A percentile compares a stretch with the other conserved stretches of the same genome.
Conservation (phyloP, 441 rosid species). For the Flueggea neowawraea region DNA sequence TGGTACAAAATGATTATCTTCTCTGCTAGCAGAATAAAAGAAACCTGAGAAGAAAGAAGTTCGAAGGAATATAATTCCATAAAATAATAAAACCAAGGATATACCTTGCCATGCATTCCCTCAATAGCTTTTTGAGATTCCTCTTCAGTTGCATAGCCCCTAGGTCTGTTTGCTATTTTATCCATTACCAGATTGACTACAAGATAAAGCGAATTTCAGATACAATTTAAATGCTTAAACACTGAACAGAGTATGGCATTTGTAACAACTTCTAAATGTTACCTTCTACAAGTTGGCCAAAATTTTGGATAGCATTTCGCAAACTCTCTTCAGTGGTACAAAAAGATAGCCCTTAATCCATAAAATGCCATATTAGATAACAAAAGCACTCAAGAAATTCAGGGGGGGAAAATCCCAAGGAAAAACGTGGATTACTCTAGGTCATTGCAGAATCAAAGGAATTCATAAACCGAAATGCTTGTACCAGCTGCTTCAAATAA, state of each 20-base stretch:
- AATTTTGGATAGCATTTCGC: conserved; percentile 57
- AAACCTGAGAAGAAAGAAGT: no score
- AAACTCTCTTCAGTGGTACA: conserved; percentile 71
- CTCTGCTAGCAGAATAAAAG: no score
- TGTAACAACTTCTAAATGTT: conserved; percentile 10
- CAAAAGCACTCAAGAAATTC: background rate
- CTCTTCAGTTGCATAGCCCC: conserved; percentile 71
- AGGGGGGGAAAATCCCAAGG: background rate
- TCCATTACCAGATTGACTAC: conserved; percentile 80
- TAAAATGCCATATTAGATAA: background rate
- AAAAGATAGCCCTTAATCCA: conserved; percentile 64
- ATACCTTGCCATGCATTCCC: conserved; percentile 93
- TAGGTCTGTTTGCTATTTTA: conserved; percentile 67
- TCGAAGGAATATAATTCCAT: background rate
- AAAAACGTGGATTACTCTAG: background rate
- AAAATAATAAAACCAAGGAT: background rate
- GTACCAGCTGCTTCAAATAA: no score
- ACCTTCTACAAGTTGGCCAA: conserved; percentile 65
- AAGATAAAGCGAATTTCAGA: background rate
- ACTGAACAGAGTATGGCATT: background rate
- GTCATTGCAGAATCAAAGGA: no score
- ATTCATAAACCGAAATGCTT: no score
- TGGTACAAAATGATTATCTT: no score
- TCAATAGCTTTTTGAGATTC: conserved; percentile 65
- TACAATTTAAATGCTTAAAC: background rate